Base-by-base conservation (phyloP, 2,329 filamentous ascomycete genomes). In the Microcyclosporella mali region DNA sequence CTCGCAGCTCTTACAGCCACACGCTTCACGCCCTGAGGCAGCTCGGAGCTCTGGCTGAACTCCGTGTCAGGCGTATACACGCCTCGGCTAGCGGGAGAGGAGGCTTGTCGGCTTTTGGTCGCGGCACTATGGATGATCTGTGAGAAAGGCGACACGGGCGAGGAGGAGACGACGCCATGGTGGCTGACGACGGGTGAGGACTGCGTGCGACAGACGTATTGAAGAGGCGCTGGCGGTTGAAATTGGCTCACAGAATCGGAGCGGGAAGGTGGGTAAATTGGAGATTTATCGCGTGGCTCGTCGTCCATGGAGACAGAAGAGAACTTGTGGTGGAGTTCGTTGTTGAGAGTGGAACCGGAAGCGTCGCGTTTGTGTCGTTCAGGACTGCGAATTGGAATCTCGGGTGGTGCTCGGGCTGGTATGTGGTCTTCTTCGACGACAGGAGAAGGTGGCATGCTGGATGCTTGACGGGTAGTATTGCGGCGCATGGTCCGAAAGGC, bases 311-410 rank as follows among this genome's bases (percentile, higher is more conserved):
- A 52, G 9, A 47, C 34, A 25, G 42, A 46, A 8, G 50, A 50
- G 16, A 42, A n/a, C 37, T 42, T 50, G 33, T 40, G 44, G 7
- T 27, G 37, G n/a, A 50, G 32, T n/a, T 41, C 33, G 37, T 40
- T 39, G 12, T 39, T 39, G 28, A 38, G 37, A 12, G 43, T 34
- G 12, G 15, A 21, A 3, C 31, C 33, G 8, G 45, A 50, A n/a
- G 36, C 25, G 11, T 45, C 42, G 25, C 50, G 44, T 6, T 29
- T 37, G 32, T 50, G 44, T 14, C 49, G 49, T 21, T 52, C 46
- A 2, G 53, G 51, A 21, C 53, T 56, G 11, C 49, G 50, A 6
- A 29, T 40, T 3, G 53, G 53, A 1, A 56, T 39, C 9, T 32
- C 37, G 2, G 46, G 35, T 18, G 42, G 47, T 9, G 39, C 27